Evolutionary conservation across 1,284 basidiomycete species (phyloP).

Genomic region (Xerocomus amazonicus): DNA sequence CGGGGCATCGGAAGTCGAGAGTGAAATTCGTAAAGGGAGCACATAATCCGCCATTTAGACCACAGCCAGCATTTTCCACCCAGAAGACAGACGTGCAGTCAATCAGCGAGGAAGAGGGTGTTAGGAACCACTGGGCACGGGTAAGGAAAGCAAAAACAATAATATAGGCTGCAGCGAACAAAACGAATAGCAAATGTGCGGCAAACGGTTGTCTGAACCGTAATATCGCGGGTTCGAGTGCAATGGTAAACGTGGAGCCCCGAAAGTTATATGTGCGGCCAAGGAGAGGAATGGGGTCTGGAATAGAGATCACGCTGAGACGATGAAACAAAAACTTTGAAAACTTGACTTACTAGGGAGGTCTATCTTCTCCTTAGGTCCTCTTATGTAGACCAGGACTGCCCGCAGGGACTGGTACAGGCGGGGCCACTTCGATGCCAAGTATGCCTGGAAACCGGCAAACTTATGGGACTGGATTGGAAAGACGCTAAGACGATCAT

Average conservation of each 20-base stretch:
- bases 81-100: slow-evolving; percentile 23
- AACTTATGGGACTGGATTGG: slow-evolving; percentile 1
- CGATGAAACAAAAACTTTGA: neutral
- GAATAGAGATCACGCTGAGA: slow-evolving; percentile 3
- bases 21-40: slow-evolving; percentile 60
- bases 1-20: slow-evolving; percentile 80
- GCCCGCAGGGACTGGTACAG: slow-evolving; percentile 10
- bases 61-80: slow-evolving; percentile 69
- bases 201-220: slow-evolving; percentile 45
- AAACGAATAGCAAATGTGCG: slow-evolving; percentile 48
- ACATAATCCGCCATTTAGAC: slow-evolving; percentile 68
- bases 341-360: slow-evolving; percentile 35
- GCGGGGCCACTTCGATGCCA: slow-evolving; percentile 19
- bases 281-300: slow-evolving; percentile 56
- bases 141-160: slow-evolving; percentile 46
- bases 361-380: slow-evolving; percentile 58
- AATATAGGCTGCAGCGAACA: slow-evolving; percentile 59
- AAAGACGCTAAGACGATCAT: neutral
- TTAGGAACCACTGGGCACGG: slow-evolving; percentile 42
- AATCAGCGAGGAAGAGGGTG: slow-evolving; percentile 46
- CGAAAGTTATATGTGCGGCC: slow-evolving; percentile 44
- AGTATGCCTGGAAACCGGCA: slow-evolving; percentile 5
- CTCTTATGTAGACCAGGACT: slow-evolving; percentile 43
- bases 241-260: slow-evolving; percentile 38
- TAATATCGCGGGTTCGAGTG: slow-evolving; percentile 53